Conservation (phyloP, 2,329 filamentous ascomycete species). For the Apiospora malaysiana region DNA sequence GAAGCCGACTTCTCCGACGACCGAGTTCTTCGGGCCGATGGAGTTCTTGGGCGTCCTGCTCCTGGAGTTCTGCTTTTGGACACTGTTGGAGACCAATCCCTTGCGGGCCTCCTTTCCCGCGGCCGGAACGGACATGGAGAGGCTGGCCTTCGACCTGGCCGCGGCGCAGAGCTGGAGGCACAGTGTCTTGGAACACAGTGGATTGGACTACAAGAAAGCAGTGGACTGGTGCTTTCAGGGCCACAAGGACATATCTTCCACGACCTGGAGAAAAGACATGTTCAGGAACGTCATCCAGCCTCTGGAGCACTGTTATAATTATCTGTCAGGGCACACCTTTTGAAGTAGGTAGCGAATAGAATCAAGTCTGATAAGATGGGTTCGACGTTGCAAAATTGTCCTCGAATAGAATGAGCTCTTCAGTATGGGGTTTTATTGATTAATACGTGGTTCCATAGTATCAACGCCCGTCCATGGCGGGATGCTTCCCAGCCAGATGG, state of each 20-base stretch:
- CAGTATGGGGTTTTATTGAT: no score
- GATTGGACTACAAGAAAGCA: slow-evolving; percentile 23
- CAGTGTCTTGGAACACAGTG: slow-evolving; percentile 30
- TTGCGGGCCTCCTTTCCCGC: slow-evolving; percentile 23
- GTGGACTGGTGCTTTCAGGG: slow-evolving; percentile 24
- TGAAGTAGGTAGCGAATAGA: neutral
- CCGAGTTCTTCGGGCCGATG: slow-evolving; percentile 22
- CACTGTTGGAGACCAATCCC: neutral
- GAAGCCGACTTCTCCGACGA: neutral
- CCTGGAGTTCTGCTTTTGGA: slow-evolving; percentile 32
- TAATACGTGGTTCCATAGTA: no score
- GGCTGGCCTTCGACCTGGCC: slow-evolving; percentile 27
- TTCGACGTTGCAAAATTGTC: no score
- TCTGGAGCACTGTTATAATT: slow-evolving; percentile 23
- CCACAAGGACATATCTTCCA: slow-evolving; percentile 12
- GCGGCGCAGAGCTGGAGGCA: slow-evolving; percentile 28
- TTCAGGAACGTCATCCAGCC: slow-evolving; percentile 27
- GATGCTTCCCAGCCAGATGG: no score
- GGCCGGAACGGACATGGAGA: slow-evolving; percentile 21
- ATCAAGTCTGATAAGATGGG: no score
- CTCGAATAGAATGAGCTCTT: no score
- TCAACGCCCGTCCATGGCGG: no score
- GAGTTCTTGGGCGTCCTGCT: slow-evolving; percentile 30
- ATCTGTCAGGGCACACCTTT: neutral
- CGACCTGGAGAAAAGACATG: slow-evolving; percentile 30